Percentiles rank a stretch among this genome's conserved stretches.
These are phyloP conservation scores for Melocanna baccifera DNA, from an alignment of 176 grass and related monocot genomes.

Conservation along the genomic window DNA sequence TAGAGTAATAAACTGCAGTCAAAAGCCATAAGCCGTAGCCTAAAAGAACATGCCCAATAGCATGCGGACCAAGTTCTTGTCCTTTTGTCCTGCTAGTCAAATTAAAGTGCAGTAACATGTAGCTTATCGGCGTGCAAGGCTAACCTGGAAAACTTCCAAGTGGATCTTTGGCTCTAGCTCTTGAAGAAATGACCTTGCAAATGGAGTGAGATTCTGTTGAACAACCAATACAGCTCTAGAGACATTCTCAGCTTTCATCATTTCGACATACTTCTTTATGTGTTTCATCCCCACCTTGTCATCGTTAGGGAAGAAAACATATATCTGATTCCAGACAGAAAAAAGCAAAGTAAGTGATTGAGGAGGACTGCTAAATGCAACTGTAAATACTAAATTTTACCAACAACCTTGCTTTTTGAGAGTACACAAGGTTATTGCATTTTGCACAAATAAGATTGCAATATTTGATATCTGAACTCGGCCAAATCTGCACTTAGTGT, in stretches of 20 bases:
- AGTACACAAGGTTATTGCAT: not conserved
- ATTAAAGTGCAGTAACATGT: not conserved
- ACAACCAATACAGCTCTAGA: conserved; percentile 62
- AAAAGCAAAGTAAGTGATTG: not conserved
- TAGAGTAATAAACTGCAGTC: no score
- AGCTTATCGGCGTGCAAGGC: not conserved
- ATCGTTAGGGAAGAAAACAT: conserved; percentile 93
- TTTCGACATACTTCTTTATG: conserved; percentile 87
- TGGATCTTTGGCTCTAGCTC: conserved; percentile 73
- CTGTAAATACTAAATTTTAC: not conserved
- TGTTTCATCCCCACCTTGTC: conserved; percentile 99
- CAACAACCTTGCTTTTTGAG: not conserved
- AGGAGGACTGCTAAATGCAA: not conserved
- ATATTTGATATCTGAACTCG: not conserved
- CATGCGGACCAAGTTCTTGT: not conserved
- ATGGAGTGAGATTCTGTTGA: conserved; percentile 92
- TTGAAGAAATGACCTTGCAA: conserved; percentile 70
- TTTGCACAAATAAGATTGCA: not conserved
- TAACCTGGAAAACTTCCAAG: conserved; percentile 87
- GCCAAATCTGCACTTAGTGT: not conserved
- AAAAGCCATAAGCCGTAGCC: no score
- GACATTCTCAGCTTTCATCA: conserved; percentile 86
- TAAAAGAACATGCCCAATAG: not conserved
- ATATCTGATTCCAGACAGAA: conserved; percentile 56
- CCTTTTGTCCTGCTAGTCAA: not conserved